phyloP scores from a whole-genome alignment of 2,329 filamentous ascomycete genomes.

The Colletotrichum tropicicola region DNA sequence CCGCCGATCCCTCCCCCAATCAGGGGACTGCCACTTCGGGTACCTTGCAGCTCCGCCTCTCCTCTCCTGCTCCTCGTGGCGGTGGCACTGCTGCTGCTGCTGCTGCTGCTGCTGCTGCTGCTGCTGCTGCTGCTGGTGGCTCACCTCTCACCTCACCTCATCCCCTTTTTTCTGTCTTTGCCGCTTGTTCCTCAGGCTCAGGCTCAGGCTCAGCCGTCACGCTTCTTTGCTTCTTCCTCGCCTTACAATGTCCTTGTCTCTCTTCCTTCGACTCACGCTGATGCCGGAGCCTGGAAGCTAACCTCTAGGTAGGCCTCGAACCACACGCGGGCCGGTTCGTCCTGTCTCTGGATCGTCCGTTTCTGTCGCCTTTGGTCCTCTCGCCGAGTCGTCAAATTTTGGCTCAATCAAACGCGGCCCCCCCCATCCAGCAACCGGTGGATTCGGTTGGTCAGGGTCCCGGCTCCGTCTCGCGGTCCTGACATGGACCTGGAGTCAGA shows the following conservation, averaged over 20 bases:
- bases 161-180: background rate
- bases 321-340: background rate
- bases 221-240: slow-evolving; percentile 17
- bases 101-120: background rate
- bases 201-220: no score
- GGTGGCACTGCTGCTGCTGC: background rate
- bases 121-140: background rate
- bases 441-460: slow-evolving; percentile 24
- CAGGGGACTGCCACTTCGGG: slow-evolving; percentile 7
- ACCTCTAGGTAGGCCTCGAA: background rate
- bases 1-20: slow-evolving; percentile 22
- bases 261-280: background rate
- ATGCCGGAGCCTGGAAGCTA: background rate
- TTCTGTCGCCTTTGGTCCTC: background rate
- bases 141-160: slow-evolving; percentile 4
- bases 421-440: slow-evolving; percentile 7
- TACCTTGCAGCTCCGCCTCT: slow-evolving; percentile 29
- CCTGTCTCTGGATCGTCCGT: slow-evolving; percentile 11
- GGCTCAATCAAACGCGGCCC: slow-evolving; percentile 4
- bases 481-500: no score
- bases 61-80: background rate
- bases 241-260: background rate
- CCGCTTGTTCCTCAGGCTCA: background rate
- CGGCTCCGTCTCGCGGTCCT: background rate
- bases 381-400: slow-evolving; percentile 6